Conservation (phyloP, 768 basidiomycete species). For the Termitomyces sp. region DNA sequence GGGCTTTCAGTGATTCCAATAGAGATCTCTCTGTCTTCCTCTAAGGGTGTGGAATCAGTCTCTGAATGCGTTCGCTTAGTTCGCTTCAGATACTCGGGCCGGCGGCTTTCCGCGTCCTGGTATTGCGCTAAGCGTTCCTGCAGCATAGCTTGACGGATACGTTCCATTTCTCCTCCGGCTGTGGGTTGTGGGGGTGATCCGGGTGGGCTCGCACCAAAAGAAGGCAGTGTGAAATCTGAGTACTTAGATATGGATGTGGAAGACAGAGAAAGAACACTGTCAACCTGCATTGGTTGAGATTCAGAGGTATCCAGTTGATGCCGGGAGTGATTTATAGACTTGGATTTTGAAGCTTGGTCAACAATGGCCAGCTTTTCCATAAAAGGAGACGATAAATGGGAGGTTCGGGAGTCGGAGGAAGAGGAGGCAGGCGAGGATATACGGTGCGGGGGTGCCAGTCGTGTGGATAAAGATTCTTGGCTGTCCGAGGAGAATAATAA, state of each 20-base stretch:
- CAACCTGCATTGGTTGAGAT: conserved; percentile 15
- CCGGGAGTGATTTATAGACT: conserved; percentile 9
- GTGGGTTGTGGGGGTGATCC: conserved; percentile 22
- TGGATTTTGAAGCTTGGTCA: conserved; percentile 19
- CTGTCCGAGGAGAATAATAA: conserved; percentile 12
- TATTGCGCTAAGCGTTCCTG: conserved; percentile 47
- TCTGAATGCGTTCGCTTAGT: conserved; percentile 45
- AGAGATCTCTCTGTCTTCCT: conserved; percentile 28
- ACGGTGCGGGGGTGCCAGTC: conserved; percentile 20
- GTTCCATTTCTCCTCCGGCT: conserved; percentile 55
- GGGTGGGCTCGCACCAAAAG: conserved; percentile 17
- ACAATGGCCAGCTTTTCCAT: conserved; percentile 33
- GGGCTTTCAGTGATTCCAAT: conserved; percentile 72
- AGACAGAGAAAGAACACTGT: conserved; percentile 22
- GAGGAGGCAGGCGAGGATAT: conserved; percentile 28
- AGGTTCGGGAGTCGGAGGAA: conserved; percentile 25
- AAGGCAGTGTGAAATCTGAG: conserved; percentile 3
- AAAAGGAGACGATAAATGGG: conserved; percentile 45
- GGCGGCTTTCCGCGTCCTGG: conserved; percentile 55
- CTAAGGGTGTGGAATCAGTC: conserved; percentile 31
- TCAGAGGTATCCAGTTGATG: conserved; percentile 14
- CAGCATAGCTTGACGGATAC: conserved; percentile 51
- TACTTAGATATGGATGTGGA: background rate
- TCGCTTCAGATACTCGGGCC: conserved; percentile 73
- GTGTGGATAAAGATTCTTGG: conserved; percentile 16